These are phyloP conservation scores for Draba incana DNA, from an alignment of 345 rosid species.

Conservation along the genomic window DNA sequence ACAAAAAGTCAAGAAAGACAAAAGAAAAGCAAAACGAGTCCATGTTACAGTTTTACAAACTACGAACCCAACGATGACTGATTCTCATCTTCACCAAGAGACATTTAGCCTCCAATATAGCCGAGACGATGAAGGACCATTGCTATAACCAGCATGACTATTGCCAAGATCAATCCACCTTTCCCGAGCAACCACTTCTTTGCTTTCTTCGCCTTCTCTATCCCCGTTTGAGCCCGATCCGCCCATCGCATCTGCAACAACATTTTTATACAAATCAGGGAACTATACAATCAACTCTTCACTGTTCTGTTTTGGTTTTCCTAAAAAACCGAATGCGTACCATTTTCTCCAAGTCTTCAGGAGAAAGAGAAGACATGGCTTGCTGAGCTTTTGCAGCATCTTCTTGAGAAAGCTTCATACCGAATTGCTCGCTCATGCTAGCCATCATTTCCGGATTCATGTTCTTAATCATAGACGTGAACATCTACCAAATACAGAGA, in stretches of 20 bases:
- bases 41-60: slow-evolving; percentile 33
- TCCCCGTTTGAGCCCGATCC: slow-evolving; percentile 80
- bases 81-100: slow-evolving; percentile 19
- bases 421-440: slow-evolving; percentile 94
- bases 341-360: slow-evolving; percentile 84
- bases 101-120: slow-evolving; percentile 63
- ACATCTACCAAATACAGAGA: slow-evolving; percentile 61
- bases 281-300: background rate
- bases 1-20: background rate
- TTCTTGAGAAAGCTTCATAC: slow-evolving; percentile 77
- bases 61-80: slow-evolving; percentile 10
- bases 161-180: slow-evolving; percentile 78
- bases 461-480: slow-evolving; percentile 81
- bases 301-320: background rate
- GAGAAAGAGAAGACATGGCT: slow-evolving; percentile 91
- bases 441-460: slow-evolving; percentile 97
- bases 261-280: slow-evolving; percentile 6
- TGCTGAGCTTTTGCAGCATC: slow-evolving; percentile 89
- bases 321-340: slow-evolving; percentile 38
- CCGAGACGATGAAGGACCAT: slow-evolving; percentile 80
- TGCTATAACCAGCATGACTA: slow-evolving; percentile 82
- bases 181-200: slow-evolving; percentile 92
- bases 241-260: slow-evolving; percentile 88
- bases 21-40: background rate
- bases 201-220: slow-evolving; percentile 69